A percentile compares a stretch with the other conserved stretches of the same genome.
Conservation (phyloP, 495 filamentous ascomycete species). For the Tuber calosporum region DNA sequence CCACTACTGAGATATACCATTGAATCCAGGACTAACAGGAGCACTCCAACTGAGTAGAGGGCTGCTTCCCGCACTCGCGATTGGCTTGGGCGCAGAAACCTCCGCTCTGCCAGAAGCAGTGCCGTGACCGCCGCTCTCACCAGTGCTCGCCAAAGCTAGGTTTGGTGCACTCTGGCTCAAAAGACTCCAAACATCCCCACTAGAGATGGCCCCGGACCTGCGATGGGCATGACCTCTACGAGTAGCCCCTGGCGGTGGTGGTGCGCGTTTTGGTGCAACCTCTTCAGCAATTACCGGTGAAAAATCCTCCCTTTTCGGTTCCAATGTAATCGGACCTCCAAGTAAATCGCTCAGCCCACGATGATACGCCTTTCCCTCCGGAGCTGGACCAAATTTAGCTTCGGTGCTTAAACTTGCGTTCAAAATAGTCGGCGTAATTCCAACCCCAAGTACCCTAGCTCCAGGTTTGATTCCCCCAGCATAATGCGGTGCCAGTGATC, state of each 20-base stretch:
- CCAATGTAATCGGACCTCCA: slow-evolving; percentile 30
- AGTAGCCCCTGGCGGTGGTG: slow-evolving; percentile 34
- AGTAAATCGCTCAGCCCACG: slow-evolving; percentile 29
- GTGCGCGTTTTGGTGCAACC: slow-evolving; percentile 31
- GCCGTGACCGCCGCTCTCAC: slow-evolving; percentile 18
- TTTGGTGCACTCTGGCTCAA: slow-evolving; percentile 39
- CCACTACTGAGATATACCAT: slow-evolving; percentile 10
- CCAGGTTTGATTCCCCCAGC: slow-evolving; percentile 25
- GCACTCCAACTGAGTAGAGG: slow-evolving; percentile 37
- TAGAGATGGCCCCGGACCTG: slow-evolving; percentile 42
- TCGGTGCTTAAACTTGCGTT: slow-evolving; percentile 23
- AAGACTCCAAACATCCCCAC: slow-evolving; percentile 41
- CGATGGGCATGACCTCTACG: slow-evolving; percentile 42
- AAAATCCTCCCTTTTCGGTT: slow-evolving; percentile 21
- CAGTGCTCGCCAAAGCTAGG: slow-evolving; percentile 20
- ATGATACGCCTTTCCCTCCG: slow-evolving; percentile 18
- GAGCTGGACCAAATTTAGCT: slow-evolving; percentile 6
- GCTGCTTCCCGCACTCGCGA: slow-evolving; percentile 29
- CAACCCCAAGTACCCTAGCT: slow-evolving; percentile 28
- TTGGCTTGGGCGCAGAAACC: slow-evolving; percentile 14
- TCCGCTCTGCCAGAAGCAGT: slow-evolving; percentile 11
- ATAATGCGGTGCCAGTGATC: slow-evolving; percentile 15
- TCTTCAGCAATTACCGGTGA: slow-evolving; percentile 13
- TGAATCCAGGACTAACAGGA: slow-evolving; percentile 37
- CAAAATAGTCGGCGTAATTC: slow-evolving; percentile 31